Base-by-base conservation (phyloP, 2,329 filamentous ascomycete species). In the Venturia pyrina region DNA sequence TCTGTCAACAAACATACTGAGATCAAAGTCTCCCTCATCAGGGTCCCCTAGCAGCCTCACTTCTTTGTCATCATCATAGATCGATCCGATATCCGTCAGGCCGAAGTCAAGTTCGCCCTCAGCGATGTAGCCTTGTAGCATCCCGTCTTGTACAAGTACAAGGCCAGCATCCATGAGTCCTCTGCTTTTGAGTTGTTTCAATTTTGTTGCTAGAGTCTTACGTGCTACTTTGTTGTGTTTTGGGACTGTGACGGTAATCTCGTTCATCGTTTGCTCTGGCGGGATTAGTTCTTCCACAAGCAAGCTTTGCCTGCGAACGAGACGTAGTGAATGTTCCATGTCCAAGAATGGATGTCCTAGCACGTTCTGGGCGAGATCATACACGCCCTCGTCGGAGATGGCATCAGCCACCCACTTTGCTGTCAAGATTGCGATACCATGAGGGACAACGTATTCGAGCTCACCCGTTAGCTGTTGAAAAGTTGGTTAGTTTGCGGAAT, bases 311-410 rank as follows among this genome's bases (percentile, higher is more conserved):
- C 70, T 70, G 65, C 80, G 75, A 4, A 82, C 78, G 21, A 78
- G 73, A 0, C 70, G 70, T 21, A 83, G 73, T 1, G 80, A 78
- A 66, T 78, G 75, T 61, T 86, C 83, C 0, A 77, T 69, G 67
- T 86, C 83, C 10, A 86, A 74, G 69, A 86, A 86, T 0, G 83
- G 83, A 69, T 86, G 82, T 0, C 83, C 83, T 0, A 86, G 77
- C 3, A 86, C 79, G 3, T 79, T 79, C 71, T 86, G 83, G n/a
- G 83, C 83, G 8, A 86, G 76, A 69, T 86, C 83, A 69, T 86
- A 87, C 0, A 86, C 82, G 28, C 82, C 75, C 68, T 85, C 81
- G 32, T 73, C 73, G 60, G 80, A 80, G 21, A 86, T 76, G 3
- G 78, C 76, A 70, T 86, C 83, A 0, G 83, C 83, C 6, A 81